Base-by-base conservation (phyloP, 148 eudicot genomes). In the Mesembryanthemum crystallinum region DNA sequence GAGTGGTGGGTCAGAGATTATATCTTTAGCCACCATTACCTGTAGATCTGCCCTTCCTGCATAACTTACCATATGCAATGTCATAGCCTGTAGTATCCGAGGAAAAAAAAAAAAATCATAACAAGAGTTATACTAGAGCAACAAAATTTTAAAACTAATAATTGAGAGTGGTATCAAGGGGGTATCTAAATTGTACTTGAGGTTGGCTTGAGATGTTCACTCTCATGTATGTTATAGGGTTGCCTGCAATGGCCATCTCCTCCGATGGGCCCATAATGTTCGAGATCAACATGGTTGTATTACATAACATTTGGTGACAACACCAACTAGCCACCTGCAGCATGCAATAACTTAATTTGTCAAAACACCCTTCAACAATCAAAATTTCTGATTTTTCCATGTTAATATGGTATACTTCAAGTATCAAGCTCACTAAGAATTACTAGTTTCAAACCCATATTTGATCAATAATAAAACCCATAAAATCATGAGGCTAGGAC, bases 261-360 rank as follows among this genome's bases (percentile, higher is more conserved):
- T 75, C 32, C 0, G 23, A 69, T 11, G 87, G 87, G 62, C 87
- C 87, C 58, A 78, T 69, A n/a, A 84, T 81, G 72, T 84, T 84
- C 8, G 87, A 84, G 24, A 81, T 35, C 3, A 78, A 15, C 14
- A 84, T 54, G 3, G 78, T 74, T 25, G 84, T 81, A 18, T 76
- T 69, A 24, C 68, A 45, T 24, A 81, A 42, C n/a, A 67, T 57
- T 39, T 71, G 72, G 1, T 68, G 72, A 35, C 35, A 37, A 15
- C 61, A 61, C 87, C 87, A 84, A 69, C 73, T 72, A 43, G 64
- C 77, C 21, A 43, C 72, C 84, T 84, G 74, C 76, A 62, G 15
- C 20, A n/a, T n/a, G n/a, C n/a, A n/a, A n/a, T n/a, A n/a, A n/a
- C n/a, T n/a, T n/a, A n/a, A n/a, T n/a, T n/a, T n/a, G n/a, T n/a